These are phyloP conservation scores for Houttuynia cordata DNA, from an alignment of 164 flowering plant species.

Conservation along the genomic window DNA sequence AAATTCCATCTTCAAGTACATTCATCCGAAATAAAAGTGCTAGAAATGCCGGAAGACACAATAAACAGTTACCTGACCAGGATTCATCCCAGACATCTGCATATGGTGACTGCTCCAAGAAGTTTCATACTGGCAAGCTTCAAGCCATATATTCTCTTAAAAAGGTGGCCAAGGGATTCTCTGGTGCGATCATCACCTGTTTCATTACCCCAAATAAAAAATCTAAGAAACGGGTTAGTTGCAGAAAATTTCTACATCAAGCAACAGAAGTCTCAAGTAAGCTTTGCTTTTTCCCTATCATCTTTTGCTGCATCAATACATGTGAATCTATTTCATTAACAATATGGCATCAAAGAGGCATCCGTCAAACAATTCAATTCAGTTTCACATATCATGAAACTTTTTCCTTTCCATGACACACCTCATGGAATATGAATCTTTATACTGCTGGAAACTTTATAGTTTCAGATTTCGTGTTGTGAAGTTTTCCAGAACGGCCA, in stretches of 20 bases:
- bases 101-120: not conserved
- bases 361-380: not conserved
- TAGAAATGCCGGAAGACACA: no score
- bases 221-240: not conserved
- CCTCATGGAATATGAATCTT: not conserved
- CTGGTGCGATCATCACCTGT: slow-evolving; percentile 13
- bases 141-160: slow-evolving; percentile 9
- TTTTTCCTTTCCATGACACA: no score
- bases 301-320: not conserved
- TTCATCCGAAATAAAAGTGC: not conserved
- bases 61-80: not conserved
- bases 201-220: not conserved
- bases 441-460: not conserved
- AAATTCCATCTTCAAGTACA: not conserved
- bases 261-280: slow-evolving; percentile 15
- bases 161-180: slow-evolving; percentile 16
- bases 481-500: not conserved
- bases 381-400: not conserved
- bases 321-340: no score
- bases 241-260: not conserved
- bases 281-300: slow-evolving; percentile 5
- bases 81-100: not conserved
- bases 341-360: not conserved
- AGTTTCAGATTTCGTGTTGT: not conserved
- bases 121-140: slow-evolving; percentile 4